Evolutionary conservation across 73 alveolate species (phyloP), one percentile per base, ranked within the genome.

Genomic region (Paramecium bursaria): DNA sequence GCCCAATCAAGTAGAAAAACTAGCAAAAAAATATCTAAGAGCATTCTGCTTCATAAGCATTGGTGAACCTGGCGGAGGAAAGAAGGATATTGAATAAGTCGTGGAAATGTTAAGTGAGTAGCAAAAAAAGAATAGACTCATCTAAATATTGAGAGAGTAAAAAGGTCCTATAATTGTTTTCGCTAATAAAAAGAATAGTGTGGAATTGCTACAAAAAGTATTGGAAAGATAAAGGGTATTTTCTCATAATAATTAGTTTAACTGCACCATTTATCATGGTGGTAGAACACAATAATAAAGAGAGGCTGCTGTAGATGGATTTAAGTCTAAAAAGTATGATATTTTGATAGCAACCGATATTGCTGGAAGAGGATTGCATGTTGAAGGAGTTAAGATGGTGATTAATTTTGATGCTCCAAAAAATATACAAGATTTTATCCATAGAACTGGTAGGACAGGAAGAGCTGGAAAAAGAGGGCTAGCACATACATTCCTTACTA

Each of bases 311-410:
- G 82, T 94, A 39, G 92, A 90, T 53, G 96, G 98, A 10, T 97
- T 97, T 85, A 92, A 96, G 85, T 94, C 90, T 50, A 97, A 98
- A 9, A 97, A 97, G 85, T 94, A 90, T 52, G 92, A 93, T 51
- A 96, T 96, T 31, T 94, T 97, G 48, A 99, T 96, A 9, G 99
- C 99, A 0, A 97, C 99, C 22, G 99, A 97, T 95, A 98, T 97
- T 7, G 99, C 99, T 13, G 90, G 98, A 3, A 90, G 99, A 57
- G 99, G 99, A n/a, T 92, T 97, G 29, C 99, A 97, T 91, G 97
- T 97, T 52, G 99, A 99, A n/a, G 96, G 97, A 10, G 99, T 97
- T 6, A 95, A 94, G 48, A 86, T 95, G 86, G 99, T 97, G 53
- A 96, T 97, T 33, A 95, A 97, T 85, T 91, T 96, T 55, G 99